Evolutionary conservation across 1,284 basidiomycete genomes (phyloP), one percentile per base, ranked within the genome.

Genomic region (Apiotrichum gamsii): DNA sequence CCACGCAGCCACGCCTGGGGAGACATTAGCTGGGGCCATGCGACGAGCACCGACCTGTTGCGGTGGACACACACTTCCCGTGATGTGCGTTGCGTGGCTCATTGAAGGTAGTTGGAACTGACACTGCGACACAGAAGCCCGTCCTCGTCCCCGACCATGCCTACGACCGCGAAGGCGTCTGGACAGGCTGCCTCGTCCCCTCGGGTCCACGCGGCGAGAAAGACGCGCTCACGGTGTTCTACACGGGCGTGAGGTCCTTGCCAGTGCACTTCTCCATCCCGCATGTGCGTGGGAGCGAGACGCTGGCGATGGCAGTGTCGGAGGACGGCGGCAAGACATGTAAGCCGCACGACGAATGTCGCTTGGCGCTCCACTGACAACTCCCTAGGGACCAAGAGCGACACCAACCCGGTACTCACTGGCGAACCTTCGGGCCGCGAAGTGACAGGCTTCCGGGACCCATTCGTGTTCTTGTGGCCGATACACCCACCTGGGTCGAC

Each of bases 1-100:
- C 52, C 53, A 4, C 20, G 47, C 18, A 40, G 43, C 33, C 39
- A 50, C 29, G 18, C 28, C 3, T 60, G 58, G 58, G 47, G 41
- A 31, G 37, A 54, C 18, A 60, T 60, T 15, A 31, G 38, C 28
- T 60, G 58, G 58, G 58, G 58, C 4, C 52, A 54, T 21, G 58
- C 52, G 5, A 54, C 45, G 8, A 53, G 52, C 28, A 32, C 21
- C 14, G 56, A 60, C 32, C 33, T 60, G 13, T 13, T 56, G 6
- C 35, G 39, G 20, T 60, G 58, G 58, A 28, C 28, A n/a, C 46
- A 57, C 16, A 24, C 2, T 1, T 45, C 40, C 4, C n/a, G 24
- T 2, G 33, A 45, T 25, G 44, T 50, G 30, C 40, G 47, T 14
- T 4, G 2, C 9, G 8, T 13, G 1, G n/a, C 13, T 8, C 32